phyloP scores from a whole-genome alignment of 2,329 filamentous ascomycete genomes.

The Microdochium nivale region DNA sequence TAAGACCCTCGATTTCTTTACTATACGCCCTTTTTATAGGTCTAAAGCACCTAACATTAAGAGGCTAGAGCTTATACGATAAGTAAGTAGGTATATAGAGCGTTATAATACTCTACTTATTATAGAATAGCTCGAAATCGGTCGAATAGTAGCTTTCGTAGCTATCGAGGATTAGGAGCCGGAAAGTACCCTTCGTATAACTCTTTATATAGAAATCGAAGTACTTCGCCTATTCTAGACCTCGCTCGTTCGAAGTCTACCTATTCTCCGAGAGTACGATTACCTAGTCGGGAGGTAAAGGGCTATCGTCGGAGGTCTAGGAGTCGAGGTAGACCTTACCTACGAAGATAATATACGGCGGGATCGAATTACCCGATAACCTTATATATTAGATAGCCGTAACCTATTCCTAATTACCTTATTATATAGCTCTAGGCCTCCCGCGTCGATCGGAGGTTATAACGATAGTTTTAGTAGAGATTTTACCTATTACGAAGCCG shows the following conservation, averaged over 20 bases:
- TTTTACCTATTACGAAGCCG: not conserved
- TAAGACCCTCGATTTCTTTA: too few species aligned
- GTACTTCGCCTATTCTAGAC: too few species aligned
- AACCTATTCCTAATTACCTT: conserved; percentile 2
- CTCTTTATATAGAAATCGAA: too few species aligned
- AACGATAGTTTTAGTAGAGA: not conserved
- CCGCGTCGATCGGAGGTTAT: conserved; percentile 1
- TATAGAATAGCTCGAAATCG: too few species aligned
- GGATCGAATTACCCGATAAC: not conserved
- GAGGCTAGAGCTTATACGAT: too few species aligned
- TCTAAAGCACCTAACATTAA: too few species aligned
- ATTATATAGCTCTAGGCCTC: conserved; percentile 1
- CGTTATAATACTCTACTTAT: too few species aligned
- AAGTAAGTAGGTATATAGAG: too few species aligned
- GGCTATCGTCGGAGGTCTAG: not conserved
- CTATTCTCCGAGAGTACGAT: not conserved
- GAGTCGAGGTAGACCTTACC: not conserved
- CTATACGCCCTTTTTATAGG: too few species aligned
- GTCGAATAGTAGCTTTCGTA: too few species aligned
- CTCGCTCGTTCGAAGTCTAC: not conserved
- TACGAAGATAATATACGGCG: not conserved
- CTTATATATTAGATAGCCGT: not conserved
- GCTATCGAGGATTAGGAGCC: too few species aligned
- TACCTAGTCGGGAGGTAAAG: not conserved
- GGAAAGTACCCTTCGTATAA: too few species aligned